Evolutionary conservation across 371 early-diverging fungal genomes (phyloP), one percentile per base, ranked within the genome.

Genomic region (Haplosporangium sp.): DNA sequence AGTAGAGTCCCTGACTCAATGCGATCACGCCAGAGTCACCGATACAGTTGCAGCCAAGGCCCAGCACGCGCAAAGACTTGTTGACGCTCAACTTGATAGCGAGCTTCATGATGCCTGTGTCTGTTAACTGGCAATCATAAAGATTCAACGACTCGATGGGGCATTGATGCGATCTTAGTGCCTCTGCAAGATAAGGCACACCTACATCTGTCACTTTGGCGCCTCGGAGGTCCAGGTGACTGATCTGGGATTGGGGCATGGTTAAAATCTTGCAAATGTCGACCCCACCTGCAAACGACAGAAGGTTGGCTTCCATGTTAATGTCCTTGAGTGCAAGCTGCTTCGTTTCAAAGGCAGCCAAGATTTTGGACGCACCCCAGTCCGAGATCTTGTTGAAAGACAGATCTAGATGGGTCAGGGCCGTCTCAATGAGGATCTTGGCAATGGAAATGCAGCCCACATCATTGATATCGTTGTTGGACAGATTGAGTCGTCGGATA

Each of bases 161-260:
- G 45, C 79, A 79, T 5, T 57, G 42, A 18, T 68, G 72, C 3
- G 79, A 72, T 41, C 64, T 67, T 8, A 79, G 55, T 1, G 79
- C 79, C 62, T 79, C 79, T 13, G 69, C 79, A 18, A 79, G n/a
- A 37, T 72, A 79, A 5, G 79, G 79, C 48, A 79, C 51, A 2
- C 72, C 79, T 5, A 79, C 79, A 72, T 79, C 79, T 7, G 79
- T 79, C 41, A 79, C 73, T n/a, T 79, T 79, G 69, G 79, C 79
- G 4, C 69, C 73, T 13, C 73, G 66, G 1, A 79, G 63, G 43
- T 79, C 73, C 29, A 79, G 42, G 50, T 61, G 68, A 0, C 69
- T 61, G 37, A 79, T 67, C 38, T 46, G 23, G 1, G 79, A 79
- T 20, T 64, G 68, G 0, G 79, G 73, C 14, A 79, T 13, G n/a